Base-by-base conservation (phyloP, 225 moss, liverwort and hornwort genomes). In the Antitrichia curtipendula region DNA sequence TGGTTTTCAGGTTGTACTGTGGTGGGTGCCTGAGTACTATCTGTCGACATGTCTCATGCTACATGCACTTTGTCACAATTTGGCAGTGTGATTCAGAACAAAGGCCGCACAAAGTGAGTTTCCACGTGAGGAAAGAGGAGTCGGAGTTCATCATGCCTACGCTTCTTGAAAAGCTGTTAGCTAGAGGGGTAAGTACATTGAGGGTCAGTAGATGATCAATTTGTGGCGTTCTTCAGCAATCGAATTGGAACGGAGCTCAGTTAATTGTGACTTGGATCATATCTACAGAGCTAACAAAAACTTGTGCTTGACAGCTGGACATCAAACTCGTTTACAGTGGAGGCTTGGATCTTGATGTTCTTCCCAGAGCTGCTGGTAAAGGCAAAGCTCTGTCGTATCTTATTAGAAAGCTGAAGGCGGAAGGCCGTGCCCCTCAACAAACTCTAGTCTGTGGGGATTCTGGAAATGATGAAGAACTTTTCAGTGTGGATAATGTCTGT, bases 1-100 rank as follows among this genome's bases (percentile, higher is more conserved):
- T 85, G 60, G 60, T 76, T 61, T 84, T 81, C 43, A 69, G 70
- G 81, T 86, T 83, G 70, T 62, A 71, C 38, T 29, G 29, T 60
- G 45, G 24, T 76, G 85, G 24, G 77, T 88, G 59, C 47, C 47
- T 40, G 88, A 56, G 53, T 60, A 20, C 53, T 80, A 62, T 29
- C 58, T 79, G 52, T 66, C 25, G 57, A 87, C 91, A 84, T 89
- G 90, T 93, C 92, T 93, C 73, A 88, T 92, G 79, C 88, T 88
- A 72, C 69, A 71, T 92, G 92, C 88, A 87, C 87, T 89, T 90
- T 90, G 90, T 90, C 90, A 89, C 86, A 89, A 92, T 86, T 65
- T 87, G 91, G 91, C 95, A 95, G 95, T 94, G 93, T 89, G 95
- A 94, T 88, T 94, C 95, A 88, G 95, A 94, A 78, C 95, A 95